Percentiles rank a stretch among this genome's conserved stretches.
Evolutionary conservation across 768 basidiomycete species (phyloP).

Genomic region (Tylopilus plumbeoviolaceoides): DNA sequence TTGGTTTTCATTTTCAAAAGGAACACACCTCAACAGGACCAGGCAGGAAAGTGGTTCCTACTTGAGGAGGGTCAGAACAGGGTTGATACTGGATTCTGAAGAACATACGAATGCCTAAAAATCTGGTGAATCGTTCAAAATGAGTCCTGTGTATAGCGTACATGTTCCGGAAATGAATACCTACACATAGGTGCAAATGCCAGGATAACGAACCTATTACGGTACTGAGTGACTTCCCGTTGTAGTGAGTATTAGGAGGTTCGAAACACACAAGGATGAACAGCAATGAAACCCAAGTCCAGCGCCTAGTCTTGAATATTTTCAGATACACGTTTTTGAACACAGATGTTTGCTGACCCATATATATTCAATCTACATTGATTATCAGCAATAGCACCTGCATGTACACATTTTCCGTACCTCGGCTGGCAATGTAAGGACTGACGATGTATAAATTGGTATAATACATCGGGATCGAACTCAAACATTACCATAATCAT

Average conservation of each 20-base stretch:
- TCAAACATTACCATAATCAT: background rate
- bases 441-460: background rate
- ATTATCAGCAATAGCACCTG: background rate
- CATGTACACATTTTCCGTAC: background rate
- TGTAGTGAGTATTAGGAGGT: no score
- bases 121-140: background rate
- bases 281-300: slow-evolving; percentile 3
- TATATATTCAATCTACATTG: background rate
- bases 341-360: background rate
- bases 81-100: background rate
- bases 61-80: background rate
- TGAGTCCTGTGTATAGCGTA: background rate
- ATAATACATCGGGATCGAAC: background rate
- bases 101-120: background rate
- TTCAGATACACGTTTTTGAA: background rate
- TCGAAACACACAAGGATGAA: slow-evolving; percentile 6
- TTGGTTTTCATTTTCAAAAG: no score
- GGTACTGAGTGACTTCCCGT: background rate
- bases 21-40: background rate
- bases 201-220: slow-evolving; percentile 11
- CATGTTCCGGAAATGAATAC: background rate
- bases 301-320: background rate
- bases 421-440: background rate
- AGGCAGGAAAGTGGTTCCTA: background rate
- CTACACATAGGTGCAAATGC: background rate